Evolutionary conservation across 2,329 filamentous ascomycete genomes (phyloP).

Genomic region (Orbilia javanica): DNA sequence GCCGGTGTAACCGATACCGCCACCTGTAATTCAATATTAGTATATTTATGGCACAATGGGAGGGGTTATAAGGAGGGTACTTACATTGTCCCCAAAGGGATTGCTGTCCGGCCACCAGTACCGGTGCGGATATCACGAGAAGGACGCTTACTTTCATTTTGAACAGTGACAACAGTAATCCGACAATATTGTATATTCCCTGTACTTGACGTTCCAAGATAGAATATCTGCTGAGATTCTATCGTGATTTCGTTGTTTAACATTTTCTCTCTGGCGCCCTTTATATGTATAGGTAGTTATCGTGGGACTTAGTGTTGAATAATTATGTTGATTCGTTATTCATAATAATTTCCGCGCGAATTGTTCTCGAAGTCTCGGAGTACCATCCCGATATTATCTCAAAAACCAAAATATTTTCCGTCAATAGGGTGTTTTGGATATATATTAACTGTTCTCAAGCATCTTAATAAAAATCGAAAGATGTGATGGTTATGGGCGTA

Average conservation of each 20-base stretch:
- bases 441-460: neutral
- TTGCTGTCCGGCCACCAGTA: slow-evolving; percentile 50
- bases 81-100: slow-evolving; percentile 55
- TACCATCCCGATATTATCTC: neutral
- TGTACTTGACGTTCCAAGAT: neutral
- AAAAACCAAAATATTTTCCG: neutral
- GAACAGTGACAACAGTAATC: neutral
- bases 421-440: neutral
- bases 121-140: slow-evolving; percentile 46
- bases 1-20: slow-evolving; percentile 63
- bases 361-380: neutral
- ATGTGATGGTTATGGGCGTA: neutral
- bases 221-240: neutral
- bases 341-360: too few relatives aligned
- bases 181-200: too few relatives aligned
- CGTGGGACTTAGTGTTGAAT: too few relatives aligned
- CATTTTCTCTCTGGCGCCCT: too few relatives aligned
- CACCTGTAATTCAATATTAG: slow-evolving; percentile 62
- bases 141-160: slow-evolving; percentile 43
- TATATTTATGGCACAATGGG: neutral
- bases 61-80: slow-evolving; percentile 39
- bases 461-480: neutral
- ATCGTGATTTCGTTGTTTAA: too few relatives aligned
- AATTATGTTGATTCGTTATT: too few relatives aligned
- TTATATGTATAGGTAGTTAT: too few relatives aligned